Conservation (phyloP, 2,329 filamentous ascomycete genomes). For the Colletotrichum zoysiae region DNA sequence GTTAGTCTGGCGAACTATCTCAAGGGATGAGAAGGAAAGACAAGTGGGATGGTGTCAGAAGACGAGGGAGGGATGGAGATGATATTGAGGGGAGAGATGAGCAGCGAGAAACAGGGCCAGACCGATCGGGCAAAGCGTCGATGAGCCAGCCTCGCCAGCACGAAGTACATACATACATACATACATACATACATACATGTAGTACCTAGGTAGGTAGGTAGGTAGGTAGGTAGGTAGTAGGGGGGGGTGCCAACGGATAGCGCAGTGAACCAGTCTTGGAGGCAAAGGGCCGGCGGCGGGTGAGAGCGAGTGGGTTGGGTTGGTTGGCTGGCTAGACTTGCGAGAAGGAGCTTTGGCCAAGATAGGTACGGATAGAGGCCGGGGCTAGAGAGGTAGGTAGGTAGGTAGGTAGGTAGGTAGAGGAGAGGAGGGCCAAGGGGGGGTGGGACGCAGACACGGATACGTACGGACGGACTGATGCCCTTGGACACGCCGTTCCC, state of each 20-base stretch:
- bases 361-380: conserved; percentile 2
- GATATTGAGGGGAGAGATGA: conserved; percentile 31
- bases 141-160: conserved; percentile 40
- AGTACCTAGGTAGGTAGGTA: too few species aligned
- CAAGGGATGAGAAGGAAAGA: conserved; percentile 39
- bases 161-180: not conserved
- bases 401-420: too few species aligned
- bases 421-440: conserved; percentile 6
- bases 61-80: conserved; percentile 37
- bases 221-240: too few species aligned
- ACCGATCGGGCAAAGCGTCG: conserved; percentile 39
- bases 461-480: not conserved
- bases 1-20: conserved; percentile 34
- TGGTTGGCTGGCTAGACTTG: conserved; percentile 12
- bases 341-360: conserved; percentile 18
- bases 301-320: conserved; percentile 21
- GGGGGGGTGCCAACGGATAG: conserved; percentile 33
- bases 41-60: conserved; percentile 11
- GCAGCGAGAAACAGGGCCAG: conserved; percentile 30
- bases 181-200: too few species aligned
- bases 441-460: conserved; percentile 5
- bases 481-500: not conserved
- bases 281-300: conserved; percentile 27
- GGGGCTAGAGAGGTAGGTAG: too few species aligned
- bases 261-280: conserved; percentile 29